phyloP scores from a whole-genome alignment of 2,329 filamentous ascomycete species.

The Trichoderma hamatum region DNA sequence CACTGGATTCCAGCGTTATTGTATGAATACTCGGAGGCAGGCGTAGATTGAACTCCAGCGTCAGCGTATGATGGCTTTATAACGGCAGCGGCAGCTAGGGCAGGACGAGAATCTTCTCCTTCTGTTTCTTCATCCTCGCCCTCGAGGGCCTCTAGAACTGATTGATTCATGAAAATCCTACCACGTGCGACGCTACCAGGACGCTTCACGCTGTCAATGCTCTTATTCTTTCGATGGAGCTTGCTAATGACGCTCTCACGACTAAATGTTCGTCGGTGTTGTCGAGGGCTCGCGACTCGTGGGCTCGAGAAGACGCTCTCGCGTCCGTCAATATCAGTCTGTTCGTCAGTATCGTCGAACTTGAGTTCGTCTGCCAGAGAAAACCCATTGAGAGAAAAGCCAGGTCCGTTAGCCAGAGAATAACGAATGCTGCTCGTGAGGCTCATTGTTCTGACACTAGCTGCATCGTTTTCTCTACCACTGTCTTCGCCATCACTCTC shows the following conservation, averaged over 20 bases:
- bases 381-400: constrained; percentile 64
- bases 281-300: constrained; percentile 29
- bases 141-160: constrained; percentile 59
- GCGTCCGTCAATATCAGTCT: constrained; percentile 72
- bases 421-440: constrained; percentile 73
- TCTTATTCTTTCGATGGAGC: constrained; percentile 59
- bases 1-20: neutral
- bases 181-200: constrained; percentile 59
- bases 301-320: constrained; percentile 61
- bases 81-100: constrained; percentile 36
- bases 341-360: constrained; percentile 75
- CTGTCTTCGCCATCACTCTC: constrained; percentile 65
- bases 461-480: constrained; percentile 68
- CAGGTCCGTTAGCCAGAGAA: constrained; percentile 66
- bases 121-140: constrained; percentile 55
- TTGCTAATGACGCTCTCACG: constrained; percentile 57
- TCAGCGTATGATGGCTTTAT: constrained; percentile 66
- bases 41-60: constrained; percentile 79
- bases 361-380: constrained; percentile 91
- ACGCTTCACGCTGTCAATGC: constrained; percentile 60
- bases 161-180: constrained; percentile 56
- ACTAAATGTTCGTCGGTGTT: constrained; percentile 58
- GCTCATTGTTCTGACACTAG: constrained; percentile 72
- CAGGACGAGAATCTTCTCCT: constrained; percentile 31
- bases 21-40: constrained; percentile 38